A percentile compares a stretch with the other conserved stretches of the same genome.
phyloP scores from a whole-genome alignment of 148 eudicot genomes.

The Dysphania ambrosioides region DNA sequence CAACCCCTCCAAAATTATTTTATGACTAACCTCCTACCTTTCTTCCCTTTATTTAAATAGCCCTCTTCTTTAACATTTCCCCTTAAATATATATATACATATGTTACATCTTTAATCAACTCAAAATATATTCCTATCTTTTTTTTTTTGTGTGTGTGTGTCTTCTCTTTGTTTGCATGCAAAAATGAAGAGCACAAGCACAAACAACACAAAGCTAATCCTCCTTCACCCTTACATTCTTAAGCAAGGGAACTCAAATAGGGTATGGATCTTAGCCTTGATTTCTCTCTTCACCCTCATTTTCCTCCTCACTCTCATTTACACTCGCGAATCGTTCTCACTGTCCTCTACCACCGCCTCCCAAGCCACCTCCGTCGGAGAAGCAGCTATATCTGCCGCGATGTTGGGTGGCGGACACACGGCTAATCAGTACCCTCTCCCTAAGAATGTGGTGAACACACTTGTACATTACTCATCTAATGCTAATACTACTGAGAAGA shows the following conservation, averaged over 20 bases:
- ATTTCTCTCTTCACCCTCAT: conserved; percentile 34
- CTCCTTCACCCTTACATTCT: conserved; percentile 33
- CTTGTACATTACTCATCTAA: conserved; percentile 34
- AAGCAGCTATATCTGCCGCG: neutral
- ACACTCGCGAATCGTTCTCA: conserved; percentile 21
- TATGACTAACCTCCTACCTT: conserved; percentile 16
- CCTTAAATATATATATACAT: neutral
- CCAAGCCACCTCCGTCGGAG: conserved; percentile 4
- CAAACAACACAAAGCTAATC: conserved; percentile 33
- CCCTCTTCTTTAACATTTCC: neutral
- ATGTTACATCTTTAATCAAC: neutral
- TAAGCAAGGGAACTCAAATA: conserved; percentile 32
- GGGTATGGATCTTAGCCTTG: conserved; percentile 26
- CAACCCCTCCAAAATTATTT: conserved; percentile 2
- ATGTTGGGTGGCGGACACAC: neutral
- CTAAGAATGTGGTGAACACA: conserved; percentile 24
- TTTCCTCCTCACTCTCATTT: conserved; percentile 32
- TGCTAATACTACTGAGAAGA: conserved; percentile 27
- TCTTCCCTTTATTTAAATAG: conserved; percentile 9
- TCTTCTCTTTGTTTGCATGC: neutral
- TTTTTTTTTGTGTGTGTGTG: too few relatives aligned
- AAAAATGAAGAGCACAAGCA: conserved; percentile 29
- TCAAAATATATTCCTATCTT: neutral
- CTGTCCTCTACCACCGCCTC: conserved; percentile 11
- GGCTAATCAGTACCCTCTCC: conserved; percentile 11